phyloP scores from a whole-genome alignment of 495 filamentous ascomycete species.

The Poronia punctata region DNA sequence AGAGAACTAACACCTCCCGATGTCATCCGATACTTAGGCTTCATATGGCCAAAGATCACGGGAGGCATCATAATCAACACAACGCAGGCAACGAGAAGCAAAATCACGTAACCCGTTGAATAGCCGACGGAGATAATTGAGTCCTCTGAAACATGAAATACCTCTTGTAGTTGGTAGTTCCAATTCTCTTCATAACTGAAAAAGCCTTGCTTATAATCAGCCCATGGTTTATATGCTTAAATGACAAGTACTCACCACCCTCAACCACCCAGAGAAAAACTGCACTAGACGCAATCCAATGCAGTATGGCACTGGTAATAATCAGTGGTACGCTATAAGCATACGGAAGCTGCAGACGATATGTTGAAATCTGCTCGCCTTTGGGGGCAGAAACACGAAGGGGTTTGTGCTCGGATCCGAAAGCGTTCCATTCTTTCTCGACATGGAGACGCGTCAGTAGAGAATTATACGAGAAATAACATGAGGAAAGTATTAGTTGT shows the following conservation, averaged over 20 bases:
- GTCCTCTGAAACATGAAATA: no score
- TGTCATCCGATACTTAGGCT: not conserved
- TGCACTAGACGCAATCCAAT: slow-evolving; percentile 15
- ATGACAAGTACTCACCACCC: slow-evolving; percentile 4
- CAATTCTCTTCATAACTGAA: no score
- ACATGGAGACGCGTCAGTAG: slow-evolving; percentile 9
- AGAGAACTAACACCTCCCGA: not conserved
- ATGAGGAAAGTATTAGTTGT: slow-evolving; percentile 12
- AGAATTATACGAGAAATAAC: slow-evolving; percentile 10
- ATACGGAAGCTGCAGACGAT: slow-evolving; percentile 12
- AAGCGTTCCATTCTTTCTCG: slow-evolving; percentile 15
- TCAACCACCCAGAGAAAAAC: slow-evolving; percentile 5
- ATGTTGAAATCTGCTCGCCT: slow-evolving; percentile 13
- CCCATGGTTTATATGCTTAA: not conserved
- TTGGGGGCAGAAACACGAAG: slow-evolving; percentile 14
- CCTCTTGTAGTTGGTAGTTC: no score
- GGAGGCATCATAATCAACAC: not conserved
- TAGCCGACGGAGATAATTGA: no score
- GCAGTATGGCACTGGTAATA: slow-evolving; percentile 16
- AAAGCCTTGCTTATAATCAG: not conserved
- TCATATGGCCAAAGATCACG: not conserved
- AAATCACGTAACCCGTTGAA: no score
- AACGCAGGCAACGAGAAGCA: no score
- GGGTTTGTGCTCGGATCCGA: slow-evolving; percentile 3
- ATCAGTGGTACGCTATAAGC: slow-evolving; percentile 15